phyloP scores from a whole-genome alignment of 2,329 filamentous ascomycete species.

The Fusarium avenaceum region DNA sequence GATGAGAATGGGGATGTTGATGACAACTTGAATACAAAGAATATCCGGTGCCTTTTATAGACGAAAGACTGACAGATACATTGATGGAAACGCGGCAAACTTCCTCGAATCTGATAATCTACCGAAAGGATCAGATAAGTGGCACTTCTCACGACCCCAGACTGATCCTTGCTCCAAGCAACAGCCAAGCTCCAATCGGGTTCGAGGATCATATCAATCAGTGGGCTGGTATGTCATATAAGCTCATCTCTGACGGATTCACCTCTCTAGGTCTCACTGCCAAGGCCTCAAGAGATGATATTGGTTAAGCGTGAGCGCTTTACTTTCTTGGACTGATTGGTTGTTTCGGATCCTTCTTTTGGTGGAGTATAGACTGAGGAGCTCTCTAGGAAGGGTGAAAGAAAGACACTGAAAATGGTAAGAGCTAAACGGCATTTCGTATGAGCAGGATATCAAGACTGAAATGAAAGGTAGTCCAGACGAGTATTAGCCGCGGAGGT shows the following conservation, averaged over 20 bases:
- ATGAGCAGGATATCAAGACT: no score
- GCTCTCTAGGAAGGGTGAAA: no score
- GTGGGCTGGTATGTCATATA: not conserved
- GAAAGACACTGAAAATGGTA: no score
- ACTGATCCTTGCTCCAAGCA: not conserved
- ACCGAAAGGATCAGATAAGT: constrained; percentile 5
- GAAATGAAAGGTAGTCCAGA: no score
- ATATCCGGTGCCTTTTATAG: not conserved
- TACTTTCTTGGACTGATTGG: not conserved
- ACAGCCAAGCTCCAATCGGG: not conserved
- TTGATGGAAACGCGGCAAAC: not conserved
- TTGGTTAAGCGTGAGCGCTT: not conserved
- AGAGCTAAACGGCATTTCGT: fast-evolving
- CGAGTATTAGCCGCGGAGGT: no score
- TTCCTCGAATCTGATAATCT: not conserved
- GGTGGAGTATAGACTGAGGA: not conserved
- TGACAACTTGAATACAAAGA: fast-evolving
- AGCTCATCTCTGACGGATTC: not conserved
- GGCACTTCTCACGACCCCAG: fast-evolving
- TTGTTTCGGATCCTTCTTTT: not conserved
- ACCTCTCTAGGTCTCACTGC: not conserved
- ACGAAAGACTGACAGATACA: fast-evolving
- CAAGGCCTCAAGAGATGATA: not conserved
- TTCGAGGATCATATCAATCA: not conserved
- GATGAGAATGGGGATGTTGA: no score